Base-by-base conservation (phyloP, 2,329 filamentous ascomycete genomes). In the Microthyrium microscopicum region DNA sequence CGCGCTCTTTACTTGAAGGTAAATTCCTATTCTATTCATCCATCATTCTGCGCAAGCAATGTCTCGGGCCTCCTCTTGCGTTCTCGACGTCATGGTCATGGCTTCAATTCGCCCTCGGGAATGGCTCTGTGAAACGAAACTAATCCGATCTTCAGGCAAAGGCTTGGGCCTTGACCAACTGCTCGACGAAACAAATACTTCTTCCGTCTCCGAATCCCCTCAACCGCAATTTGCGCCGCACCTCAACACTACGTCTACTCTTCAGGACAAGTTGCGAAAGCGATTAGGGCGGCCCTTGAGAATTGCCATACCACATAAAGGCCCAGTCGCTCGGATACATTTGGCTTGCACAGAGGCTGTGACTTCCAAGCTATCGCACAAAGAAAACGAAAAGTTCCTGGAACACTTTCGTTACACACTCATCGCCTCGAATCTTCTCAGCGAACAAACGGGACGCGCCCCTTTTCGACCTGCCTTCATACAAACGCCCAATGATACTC, bases 361-460 rank as follows among this genome's bases (percentile, higher is more conserved):
- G 37, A 78, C 77, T 42, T 74, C 76, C 26, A 69, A 71, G 40
- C 67, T 92, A 41, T 76, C 80, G 35, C 68, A 76, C 42, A 73
- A 70, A 44, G 84, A 92, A 45, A 91, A 85, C 50, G 68, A 77
- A 44, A 76, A 75, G 43, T 93, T 94, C 47, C 66, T 93, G 38
- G 85, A 94, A 55, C 79, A 84, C 49, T 94, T 94, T 48, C 79
- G 85, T 41, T 94, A 94, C 56, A 78, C 81, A 16, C 81, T 94
- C 42, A 79, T 94, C 48, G 84, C 84, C 32, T 94, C 85, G 16
- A 84, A 93, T 51, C 67, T 94, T 11, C 64, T 94, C 26, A 83
- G 73, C 46, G 78, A 78, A 26, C 69, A 78, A 43, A 45, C 53
- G 6, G 54, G 56, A 33, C 56, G 58, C 40, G 55, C 53, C 19